Evolutionary conservation across 1,139 yeast species (phyloP).

Genomic region (Diutina pseudorugosa): DNA sequence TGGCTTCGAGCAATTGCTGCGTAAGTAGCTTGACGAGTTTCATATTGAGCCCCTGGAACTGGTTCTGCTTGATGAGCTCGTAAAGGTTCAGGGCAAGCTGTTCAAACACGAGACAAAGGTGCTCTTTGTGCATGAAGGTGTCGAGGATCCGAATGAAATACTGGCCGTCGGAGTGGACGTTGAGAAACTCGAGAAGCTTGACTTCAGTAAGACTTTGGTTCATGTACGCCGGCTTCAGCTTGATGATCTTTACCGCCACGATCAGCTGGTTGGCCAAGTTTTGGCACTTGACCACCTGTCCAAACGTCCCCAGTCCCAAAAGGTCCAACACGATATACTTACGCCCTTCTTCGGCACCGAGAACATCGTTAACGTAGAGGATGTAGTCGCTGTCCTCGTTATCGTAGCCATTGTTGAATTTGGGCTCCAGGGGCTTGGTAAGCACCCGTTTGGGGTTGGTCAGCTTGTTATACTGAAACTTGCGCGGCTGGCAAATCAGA

Average conservation of each 20-base stretch:
- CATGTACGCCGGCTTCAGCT: conserved; percentile 82
- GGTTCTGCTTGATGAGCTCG: conserved; percentile 85
- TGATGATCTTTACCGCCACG: conserved; percentile 90
- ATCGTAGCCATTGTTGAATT: conserved; percentile 72
- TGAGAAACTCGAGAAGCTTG: conserved; percentile 68
- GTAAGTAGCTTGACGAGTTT: conserved; percentile 70
- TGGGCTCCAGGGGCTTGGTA: conserved; percentile 86
- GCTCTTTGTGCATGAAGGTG: conserved; percentile 86
- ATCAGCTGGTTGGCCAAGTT: conserved; percentile 78
- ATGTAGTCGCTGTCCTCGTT: conserved; percentile 87
- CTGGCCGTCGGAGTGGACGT: conserved; percentile 61
- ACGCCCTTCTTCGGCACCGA: conserved; percentile 81
- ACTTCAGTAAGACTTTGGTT: conserved; percentile 92
- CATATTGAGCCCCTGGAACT: conserved; percentile 81
- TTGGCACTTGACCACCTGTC: conserved; percentile 97
- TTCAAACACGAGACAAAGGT: conserved; percentile 86
- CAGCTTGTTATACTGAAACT: conserved; percentile 69
- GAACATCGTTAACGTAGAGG: conserved; percentile 82
- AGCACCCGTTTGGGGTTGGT: conserved; percentile 86
- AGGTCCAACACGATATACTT: conserved; percentile 83
- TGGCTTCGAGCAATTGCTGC: conserved; percentile 68
- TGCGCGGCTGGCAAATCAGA: conserved; percentile 72
- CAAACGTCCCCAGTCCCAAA: conserved; percentile 94
- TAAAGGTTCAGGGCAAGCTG: conserved; percentile 77
- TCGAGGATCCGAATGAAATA: conserved; percentile 73